phyloP scores from a whole-genome alignment of 139 green algal species.

The Spirogloea muscicola region DNA sequence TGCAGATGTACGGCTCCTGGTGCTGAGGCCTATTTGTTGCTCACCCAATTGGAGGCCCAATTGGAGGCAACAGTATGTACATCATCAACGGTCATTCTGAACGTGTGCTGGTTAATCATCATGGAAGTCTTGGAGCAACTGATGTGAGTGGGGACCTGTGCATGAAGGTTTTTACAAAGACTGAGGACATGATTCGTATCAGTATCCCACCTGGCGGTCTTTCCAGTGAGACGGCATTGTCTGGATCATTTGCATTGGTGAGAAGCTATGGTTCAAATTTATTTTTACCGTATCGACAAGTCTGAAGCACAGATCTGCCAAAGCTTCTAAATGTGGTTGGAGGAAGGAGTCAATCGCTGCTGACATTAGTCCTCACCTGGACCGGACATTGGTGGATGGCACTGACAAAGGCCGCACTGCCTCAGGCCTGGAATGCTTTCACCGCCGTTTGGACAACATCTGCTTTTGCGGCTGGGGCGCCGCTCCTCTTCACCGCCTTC shows the following conservation, averaged over 20 bases:
- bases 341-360: too few relatives aligned
- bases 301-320: not conserved
- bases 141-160: not conserved
- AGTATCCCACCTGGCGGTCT: constrained; percentile 54
- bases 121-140: constrained; percentile 5
- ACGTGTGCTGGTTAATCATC: not conserved
- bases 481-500: constrained; percentile 79
- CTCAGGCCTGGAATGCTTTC: constrained; percentile 42
- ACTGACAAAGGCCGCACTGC: not conserved
- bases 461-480: constrained; percentile 55
- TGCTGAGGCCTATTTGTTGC: not conserved
- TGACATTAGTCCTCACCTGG: not conserved
- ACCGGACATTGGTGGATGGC: not conserved
- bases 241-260: constrained; percentile 35
- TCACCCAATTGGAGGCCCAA: too few relatives aligned
- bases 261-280: not conserved
- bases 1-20: not conserved
- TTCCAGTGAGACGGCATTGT: constrained; percentile 34
- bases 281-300: constrained; percentile 1
- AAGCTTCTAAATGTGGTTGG: not conserved
- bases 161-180: constrained; percentile 6
- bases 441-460: constrained; percentile 33
- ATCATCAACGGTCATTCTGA: not conserved
- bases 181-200: not conserved
- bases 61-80: not conserved